Evolutionary conservation across 2,329 filamentous ascomycete genomes (phyloP), one percentile per base, ranked within the genome.

Genomic region (Pezicula rhizophila): DNA sequence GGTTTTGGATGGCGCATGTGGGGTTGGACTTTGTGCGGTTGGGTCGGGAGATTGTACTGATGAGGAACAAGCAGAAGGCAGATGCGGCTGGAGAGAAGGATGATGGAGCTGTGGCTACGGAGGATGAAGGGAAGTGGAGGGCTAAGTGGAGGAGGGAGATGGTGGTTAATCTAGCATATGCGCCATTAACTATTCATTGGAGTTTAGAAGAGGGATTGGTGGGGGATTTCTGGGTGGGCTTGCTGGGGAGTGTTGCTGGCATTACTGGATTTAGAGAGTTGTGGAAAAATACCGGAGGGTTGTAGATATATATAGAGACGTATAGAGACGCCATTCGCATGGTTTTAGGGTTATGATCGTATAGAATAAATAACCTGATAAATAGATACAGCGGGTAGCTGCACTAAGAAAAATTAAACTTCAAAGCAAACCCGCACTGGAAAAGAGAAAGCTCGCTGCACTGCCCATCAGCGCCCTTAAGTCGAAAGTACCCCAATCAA

Each of bases 141-240:
- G 63, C 51, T 43, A 53, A 50, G 57, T 90, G 80, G 79, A 83
- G 78, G 74, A 80, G 77, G 62, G 79, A 84, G 61, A 69, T 92
- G 46, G 72, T 82, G 17, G 77, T 83, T 38, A 90, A 89, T 68
- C 63, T 80, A 53, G 82, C 85, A 28, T 95, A 88, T 82, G 81
- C 87, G 48, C 89, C 91, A 28, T 72, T 95, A 64, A 92, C 88
- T 52, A 62, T 92, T 23, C 89, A 96, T 70, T 96, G 87, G 85
- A 85, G 88, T 60, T 66, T 84, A 37, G 81, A 87, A 52, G 71
- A 78, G 49, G 88, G 87, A 0, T 64, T 82, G 8, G 66, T 87
- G 47, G 75, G 76, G 33, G 78, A 84, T 51, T 71, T 74, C 52
- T 68, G 75, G 61, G 70, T 84, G 23, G 83, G 81, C 1, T 59